phyloP scores from a whole-genome alignment of 495 filamentous ascomycete species.

The Parachaetomium inaequale region DNA sequence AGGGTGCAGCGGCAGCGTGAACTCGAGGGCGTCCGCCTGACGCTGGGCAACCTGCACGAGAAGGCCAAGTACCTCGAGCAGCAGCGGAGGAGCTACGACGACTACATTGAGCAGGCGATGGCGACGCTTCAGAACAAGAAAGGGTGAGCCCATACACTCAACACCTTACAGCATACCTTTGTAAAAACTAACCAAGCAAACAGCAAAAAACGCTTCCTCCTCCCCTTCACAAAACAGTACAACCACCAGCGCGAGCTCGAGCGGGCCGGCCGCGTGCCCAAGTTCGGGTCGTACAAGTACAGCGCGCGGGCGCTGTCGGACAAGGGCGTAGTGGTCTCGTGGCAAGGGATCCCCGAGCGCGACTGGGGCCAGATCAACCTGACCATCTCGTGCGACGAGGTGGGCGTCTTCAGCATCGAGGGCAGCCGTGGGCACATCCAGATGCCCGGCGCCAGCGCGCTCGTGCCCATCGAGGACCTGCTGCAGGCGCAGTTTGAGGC shows the following conservation, averaged over 20 bases:
- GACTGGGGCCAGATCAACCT: slow-evolving; percentile 91
- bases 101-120: slow-evolving; percentile 99
- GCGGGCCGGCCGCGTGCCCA: slow-evolving; percentile 83
- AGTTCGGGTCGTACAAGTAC: slow-evolving; percentile 97
- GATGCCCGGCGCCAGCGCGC: slow-evolving; percentile 87
- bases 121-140: slow-evolving; percentile 97
- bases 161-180: no score
- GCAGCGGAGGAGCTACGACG: slow-evolving; percentile 95
- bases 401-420: slow-evolving; percentile 91
- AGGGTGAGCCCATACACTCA: no score
- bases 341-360: slow-evolving; percentile 78
- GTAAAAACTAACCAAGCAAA: no score
- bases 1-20: slow-evolving; percentile 87
- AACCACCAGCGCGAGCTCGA: slow-evolving; percentile 95
- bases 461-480: slow-evolving; percentile 87
- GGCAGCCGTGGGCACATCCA: slow-evolving; percentile 90
- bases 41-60: slow-evolving; percentile 77
- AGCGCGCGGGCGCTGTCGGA: slow-evolving; percentile 82
- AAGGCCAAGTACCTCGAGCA: slow-evolving; percentile 91
- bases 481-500: slow-evolving; percentile 97
- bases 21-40: slow-evolving; percentile 80
- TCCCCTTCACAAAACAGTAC: slow-evolving; percentile 98
- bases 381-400: slow-evolving; percentile 89
- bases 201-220: slow-evolving; percentile 83
- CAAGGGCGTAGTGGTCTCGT: slow-evolving; percentile 86